These are phyloP conservation scores for Serendipita indica DNA, from an alignment of 768 basidiomycete species.

Conservation along the genomic window DNA sequence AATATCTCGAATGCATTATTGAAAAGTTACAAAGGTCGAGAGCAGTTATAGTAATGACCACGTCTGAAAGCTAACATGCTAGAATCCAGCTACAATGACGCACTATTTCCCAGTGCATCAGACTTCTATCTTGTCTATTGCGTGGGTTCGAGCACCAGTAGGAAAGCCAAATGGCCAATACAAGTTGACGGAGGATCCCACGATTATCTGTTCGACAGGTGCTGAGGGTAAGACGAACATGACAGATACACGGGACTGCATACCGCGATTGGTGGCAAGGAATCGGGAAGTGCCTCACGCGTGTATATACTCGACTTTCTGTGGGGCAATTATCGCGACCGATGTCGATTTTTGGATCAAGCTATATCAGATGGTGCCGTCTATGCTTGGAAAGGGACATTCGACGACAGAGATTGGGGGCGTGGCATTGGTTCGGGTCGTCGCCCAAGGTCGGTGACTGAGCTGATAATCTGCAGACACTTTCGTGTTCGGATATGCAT, in stretches of 20 bases:
- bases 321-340: constrained; percentile 56
- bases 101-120: constrained; percentile 65
- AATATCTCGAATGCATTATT: constrained; percentile 20
- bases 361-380: constrained; percentile 53
- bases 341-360: constrained; percentile 77
- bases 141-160: constrained; percentile 60
- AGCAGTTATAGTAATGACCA: constrained; percentile 20
- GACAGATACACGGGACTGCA: constrained; percentile 60
- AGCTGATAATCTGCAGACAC: constrained; percentile 32
- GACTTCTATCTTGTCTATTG: constrained; percentile 58
- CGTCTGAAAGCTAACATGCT: constrained; percentile 29
- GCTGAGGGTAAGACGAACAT: constrained; percentile 67
- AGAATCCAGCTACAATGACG: constrained; percentile 30
- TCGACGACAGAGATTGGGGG: constrained; percentile 59
- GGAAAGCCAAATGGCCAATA: constrained; percentile 32
- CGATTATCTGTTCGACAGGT: constrained; percentile 58
- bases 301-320: constrained; percentile 50
- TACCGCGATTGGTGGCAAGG: constrained; percentile 54
- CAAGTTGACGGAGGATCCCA: constrained; percentile 42
- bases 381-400: constrained; percentile 60
- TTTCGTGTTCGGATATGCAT: constrained; percentile 71
- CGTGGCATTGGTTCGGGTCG: constrained; percentile 53
- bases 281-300: constrained; percentile 66
- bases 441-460: background rate
- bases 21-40: constrained; percentile 39